These are phyloP conservation scores for Auriculariales sp. DNA, from an alignment of 768 basidiomycete genomes.

Conservation along the genomic window DNA sequence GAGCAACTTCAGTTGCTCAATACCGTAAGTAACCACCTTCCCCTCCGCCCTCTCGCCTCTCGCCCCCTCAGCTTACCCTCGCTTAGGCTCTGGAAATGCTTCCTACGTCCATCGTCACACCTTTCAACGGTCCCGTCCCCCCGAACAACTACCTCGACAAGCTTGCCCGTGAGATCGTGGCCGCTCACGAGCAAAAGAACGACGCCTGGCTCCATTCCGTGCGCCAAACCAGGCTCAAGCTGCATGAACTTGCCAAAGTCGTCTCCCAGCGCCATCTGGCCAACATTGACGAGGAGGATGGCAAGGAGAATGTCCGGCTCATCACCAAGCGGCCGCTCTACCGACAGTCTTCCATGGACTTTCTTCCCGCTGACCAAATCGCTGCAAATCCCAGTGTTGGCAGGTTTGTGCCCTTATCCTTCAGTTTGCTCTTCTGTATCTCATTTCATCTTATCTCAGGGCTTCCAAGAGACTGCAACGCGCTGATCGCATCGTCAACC, in stretches of 20 bases:
- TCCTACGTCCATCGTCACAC: conserved; percentile 72
- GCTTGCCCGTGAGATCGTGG: conserved; percentile 61
- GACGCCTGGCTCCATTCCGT: conserved; percentile 77
- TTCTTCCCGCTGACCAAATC: conserved; percentile 25
- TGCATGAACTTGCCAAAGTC: conserved; percentile 60
- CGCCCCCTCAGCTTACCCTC: background rate
- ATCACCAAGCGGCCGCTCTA: conserved; percentile 38
- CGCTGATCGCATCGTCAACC: conserved; percentile 39
- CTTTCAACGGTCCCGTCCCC: conserved; percentile 72
- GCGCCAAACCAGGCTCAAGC: conserved; percentile 68
- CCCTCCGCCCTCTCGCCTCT: background rate
- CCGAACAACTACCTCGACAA: conserved; percentile 79
- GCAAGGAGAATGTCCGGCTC: conserved; percentile 13
- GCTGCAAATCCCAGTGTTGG: background rate
- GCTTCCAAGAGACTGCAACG: conserved; percentile 55
- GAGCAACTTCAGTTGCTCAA: background rate
- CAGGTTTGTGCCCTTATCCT: conserved; percentile 5
- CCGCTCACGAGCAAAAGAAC: conserved; percentile 68
- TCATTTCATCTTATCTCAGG: conserved; percentile 20
- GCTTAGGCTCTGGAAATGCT: conserved; percentile 77
- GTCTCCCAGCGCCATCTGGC: conserved; percentile 41
- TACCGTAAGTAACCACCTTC: background rate
- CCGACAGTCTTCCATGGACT: conserved; percentile 80
- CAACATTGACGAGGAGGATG: conserved; percentile 24
- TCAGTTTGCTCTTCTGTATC: conserved; percentile 8